Conservation (phyloP, 768 basidiomycete species). For the Tulasnella sp. region DNA sequence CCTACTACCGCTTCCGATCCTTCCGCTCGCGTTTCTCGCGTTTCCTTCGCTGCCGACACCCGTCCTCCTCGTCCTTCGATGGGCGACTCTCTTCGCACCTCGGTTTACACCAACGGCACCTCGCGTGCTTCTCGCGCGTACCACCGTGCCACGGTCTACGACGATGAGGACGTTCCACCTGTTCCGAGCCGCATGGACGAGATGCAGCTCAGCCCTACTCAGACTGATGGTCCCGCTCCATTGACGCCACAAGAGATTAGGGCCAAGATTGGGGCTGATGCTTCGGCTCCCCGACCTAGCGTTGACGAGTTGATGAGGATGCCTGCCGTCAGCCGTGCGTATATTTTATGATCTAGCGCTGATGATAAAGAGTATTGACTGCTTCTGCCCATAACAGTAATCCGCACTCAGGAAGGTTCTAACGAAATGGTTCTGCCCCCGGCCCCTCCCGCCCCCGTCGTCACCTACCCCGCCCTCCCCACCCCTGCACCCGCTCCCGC, state of each 20-base stretch:
- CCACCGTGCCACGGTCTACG: neutral
- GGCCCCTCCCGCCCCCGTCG: neutral
- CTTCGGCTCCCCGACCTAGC: conserved; percentile 8
- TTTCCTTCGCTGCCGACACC: conserved; percentile 23
- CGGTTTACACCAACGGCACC: conserved; percentile 12
- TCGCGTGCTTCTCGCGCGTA: conserved; percentile 7
- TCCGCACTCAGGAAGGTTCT: conserved; percentile 12
- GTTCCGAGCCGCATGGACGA: conserved; percentile 10
- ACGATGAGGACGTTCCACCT: conserved; percentile 16
- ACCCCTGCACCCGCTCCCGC: neutral
- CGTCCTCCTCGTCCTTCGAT: conserved; percentile 5
- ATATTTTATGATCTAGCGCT: neutral
- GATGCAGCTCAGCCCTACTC: conserved; percentile 23
- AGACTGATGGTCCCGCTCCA: conserved; percentile 18
- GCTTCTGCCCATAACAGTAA: neutral
- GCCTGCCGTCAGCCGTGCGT: conserved; percentile 23
- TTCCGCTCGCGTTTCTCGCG: conserved; percentile 21
- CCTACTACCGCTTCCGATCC: neutral
- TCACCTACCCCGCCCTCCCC: conserved; percentile 4
- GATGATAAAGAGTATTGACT: neutral
- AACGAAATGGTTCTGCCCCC: conserved; percentile 11
- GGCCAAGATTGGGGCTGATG: conserved; percentile 15
- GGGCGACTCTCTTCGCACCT: conserved; percentile 4
- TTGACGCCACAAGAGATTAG: conserved; percentile 19
- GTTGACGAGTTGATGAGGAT: conserved; percentile 20